Conservation (phyloP, 371 early-diverging fungal genomes). For the Mortierella polycephala region DNA sequence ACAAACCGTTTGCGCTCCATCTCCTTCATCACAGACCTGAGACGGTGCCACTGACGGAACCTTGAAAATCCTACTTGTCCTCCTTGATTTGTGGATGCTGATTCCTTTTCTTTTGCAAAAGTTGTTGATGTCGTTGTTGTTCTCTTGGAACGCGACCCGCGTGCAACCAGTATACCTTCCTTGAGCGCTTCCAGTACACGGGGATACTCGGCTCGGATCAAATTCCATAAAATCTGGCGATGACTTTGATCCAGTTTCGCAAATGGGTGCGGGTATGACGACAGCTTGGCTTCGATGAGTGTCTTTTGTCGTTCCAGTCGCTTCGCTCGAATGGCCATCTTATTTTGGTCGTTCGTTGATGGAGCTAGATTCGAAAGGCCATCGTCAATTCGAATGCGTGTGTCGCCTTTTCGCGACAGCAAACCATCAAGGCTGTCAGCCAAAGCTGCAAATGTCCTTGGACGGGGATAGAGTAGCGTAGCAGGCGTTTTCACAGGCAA, state of each 20-base stretch:
- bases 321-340: background rate
- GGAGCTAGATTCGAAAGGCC: constrained; percentile 5
- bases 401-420: constrained; percentile 15
- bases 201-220: constrained; percentile 28
- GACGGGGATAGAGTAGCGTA: constrained; percentile 40
- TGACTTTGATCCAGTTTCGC: constrained; percentile 16
- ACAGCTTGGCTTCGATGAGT: constrained; percentile 27
- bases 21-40: constrained; percentile 48
- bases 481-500: background rate
- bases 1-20: constrained; percentile 40
- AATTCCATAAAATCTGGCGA: constrained; percentile 36
- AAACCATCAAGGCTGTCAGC: constrained; percentile 42
- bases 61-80: constrained; percentile 1
- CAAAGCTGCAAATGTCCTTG: constrained; percentile 52
- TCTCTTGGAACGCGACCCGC: background rate
- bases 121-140: background rate
- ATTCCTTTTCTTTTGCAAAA: background rate
- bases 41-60: constrained; percentile 42
- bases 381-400: background rate
- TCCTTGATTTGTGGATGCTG: background rate
- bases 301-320: constrained; percentile 10
- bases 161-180: constrained; percentile 38
- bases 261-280: constrained; percentile 41
- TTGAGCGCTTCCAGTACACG: constrained; percentile 32
- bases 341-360: background rate